Base-by-base conservation (phyloP, 352 stramenopile genomes). In the Elongisporangium anandrum region DNA sequence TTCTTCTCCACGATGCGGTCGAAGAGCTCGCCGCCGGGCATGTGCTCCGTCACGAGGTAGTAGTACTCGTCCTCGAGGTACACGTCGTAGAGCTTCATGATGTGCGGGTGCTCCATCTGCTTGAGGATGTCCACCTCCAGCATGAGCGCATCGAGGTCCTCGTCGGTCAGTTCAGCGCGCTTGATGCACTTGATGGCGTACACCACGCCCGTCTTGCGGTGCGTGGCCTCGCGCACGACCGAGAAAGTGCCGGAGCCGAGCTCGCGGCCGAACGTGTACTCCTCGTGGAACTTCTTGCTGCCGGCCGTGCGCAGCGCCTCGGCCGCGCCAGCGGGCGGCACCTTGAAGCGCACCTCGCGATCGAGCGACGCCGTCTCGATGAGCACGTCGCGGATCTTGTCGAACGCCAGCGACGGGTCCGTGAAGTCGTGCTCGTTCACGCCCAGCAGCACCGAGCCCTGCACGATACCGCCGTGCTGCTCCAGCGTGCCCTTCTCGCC, bases 41-140 rank as follows among this genome's bases (percentile, higher is more conserved):
- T 96, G 45, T 97, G 89, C 73, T 99, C 96, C 55, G 98, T 98
- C 12, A 99, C 95, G 49, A 99, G 81, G 69, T 99, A 99, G 75
- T 97, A 99, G 63, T 97, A 84, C 23, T 91, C 77, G 16, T 87
- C 74, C 38, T 97, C 90, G 48, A 97, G 73, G 71, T 93, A 97
- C 12, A 98, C 94, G 49, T 93, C 94, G 50, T 93, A 90, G 7
- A 97, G 70, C 51, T 88, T 81, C 63, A 97, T 84, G 59, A 97
- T 96, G 66, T 97, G 80, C 41, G 81, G 70, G 70, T 97, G 90
- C 68, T 91, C 77, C 81, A 94, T 90, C 62, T 89, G 74, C 54
- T 86, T 66, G 59, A 94, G 69, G 62, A 94, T 88, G 52, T 82
- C 77, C 9, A 92, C 77, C 58, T 91, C 75, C 8, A 88, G 81